A percentile compares a stretch with the other conserved stretches of the same genome.
Conservation (phyloP, 345 rosid species). For the Draba incana region DNA sequence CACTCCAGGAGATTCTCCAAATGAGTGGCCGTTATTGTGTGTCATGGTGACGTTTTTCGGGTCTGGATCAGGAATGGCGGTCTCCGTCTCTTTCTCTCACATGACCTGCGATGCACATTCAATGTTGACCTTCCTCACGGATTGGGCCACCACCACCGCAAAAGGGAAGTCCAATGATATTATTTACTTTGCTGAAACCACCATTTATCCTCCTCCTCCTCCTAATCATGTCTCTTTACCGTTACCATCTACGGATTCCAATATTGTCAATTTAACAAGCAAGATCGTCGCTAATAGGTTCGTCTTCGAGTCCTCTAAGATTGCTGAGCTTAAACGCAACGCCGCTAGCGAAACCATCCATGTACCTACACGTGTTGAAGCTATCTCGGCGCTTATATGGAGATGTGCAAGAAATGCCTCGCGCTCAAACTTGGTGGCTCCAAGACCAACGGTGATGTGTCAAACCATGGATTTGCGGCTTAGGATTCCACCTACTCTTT, state of each 20-base stretch:
- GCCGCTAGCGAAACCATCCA: constrained; percentile 22
- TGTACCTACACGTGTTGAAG: constrained; percentile 45
- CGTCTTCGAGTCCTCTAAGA: constrained; percentile 30
- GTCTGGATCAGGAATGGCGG: constrained; percentile 51
- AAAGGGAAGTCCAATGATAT: neutral
- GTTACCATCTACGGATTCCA: neutral
- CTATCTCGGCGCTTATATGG: constrained; percentile 37
- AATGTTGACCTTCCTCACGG: constrained; percentile 28
- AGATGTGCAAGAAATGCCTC: constrained; percentile 27
- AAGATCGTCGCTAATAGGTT: constrained; percentile 21
- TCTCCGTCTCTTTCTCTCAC: constrained; percentile 47
- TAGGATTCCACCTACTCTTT: constrained; percentile 23
- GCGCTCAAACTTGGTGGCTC: neutral
- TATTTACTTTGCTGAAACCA: constrained; percentile 8
- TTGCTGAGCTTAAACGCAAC: constrained; percentile 37
- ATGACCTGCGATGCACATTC: constrained; percentile 51
- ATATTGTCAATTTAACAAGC: neutral
- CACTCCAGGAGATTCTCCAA: neutral
- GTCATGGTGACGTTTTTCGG: constrained; percentile 40
- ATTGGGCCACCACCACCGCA: constrained; percentile 28
- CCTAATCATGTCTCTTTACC: neutral
- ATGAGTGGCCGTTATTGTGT: neutral
- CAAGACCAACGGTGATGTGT: constrained; percentile 2
- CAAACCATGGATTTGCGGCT: constrained; percentile 48
- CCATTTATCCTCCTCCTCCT: constrained; percentile 37